Base-by-base conservation (phyloP, 2,329 filamentous ascomycete species). In the Pseudomassariella vexata region DNA sequence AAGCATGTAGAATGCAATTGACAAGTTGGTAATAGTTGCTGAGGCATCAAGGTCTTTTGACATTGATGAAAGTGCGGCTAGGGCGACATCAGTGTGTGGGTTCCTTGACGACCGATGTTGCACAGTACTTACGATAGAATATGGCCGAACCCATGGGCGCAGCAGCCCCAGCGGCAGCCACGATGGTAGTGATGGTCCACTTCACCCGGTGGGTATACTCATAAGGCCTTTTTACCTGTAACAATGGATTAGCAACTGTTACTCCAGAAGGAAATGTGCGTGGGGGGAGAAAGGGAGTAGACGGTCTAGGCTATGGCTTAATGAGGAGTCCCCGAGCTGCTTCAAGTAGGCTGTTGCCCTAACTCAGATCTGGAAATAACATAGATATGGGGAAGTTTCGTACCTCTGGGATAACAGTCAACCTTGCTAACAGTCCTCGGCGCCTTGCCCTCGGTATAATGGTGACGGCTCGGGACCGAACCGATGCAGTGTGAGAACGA, bases 71-170 rank as follows among this genome's bases (percentile, higher is more conserved):
- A 92, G 70, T 4, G 82, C 76, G 36, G 85, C 85, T 87, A 37
- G 26, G 33, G 32, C 9, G 12, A 28, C 30, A 40, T 42, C 38
- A 47, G 40, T 18, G 27, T 19, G 2, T 9, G 19, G 14, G 12
- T 24, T 4, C 5, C 18, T 22, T 19, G 45, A 34, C 17, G 18
- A 18, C 22, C 15, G 19, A 24, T 32, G 5, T 23, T 16, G 24
- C 19, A 36, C 3, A 19, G 6, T 17, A 15, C 79, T 59, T 59
- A 85, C 82, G 87, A 46, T 90, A 82, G 36, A 95, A 79, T 34
- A 95, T 88, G 2, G 82, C 76, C 18, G 84, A 89, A 1, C 89
- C 89, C 63, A 95, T 77, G 0, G 89, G 89, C 1, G 83, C 86
- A 1, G 77, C 83, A 10, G 81, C 78, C 2, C 77, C 87, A 3